Evolutionary conservation across 2,329 filamentous ascomycete species (phyloP), one percentile per base, ranked within the genome.

Genomic region (Xylariaceae sp.): DNA sequence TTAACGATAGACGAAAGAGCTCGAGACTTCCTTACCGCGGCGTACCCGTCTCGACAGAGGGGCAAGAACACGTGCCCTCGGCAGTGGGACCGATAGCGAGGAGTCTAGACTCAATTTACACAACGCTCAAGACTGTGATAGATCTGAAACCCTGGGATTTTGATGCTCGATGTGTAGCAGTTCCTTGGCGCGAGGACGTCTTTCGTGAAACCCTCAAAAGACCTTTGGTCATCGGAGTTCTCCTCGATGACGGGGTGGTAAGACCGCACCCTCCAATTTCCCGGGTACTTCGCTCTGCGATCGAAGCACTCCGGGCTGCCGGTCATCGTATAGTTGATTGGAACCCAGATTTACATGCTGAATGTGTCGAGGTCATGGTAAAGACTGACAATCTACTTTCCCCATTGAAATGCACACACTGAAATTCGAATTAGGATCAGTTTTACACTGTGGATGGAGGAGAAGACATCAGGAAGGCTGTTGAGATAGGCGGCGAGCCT

Each of bases 21-120:
- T 67, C 69, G 2, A 71, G 80, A 5, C 57, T 83, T 1, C 78
- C 81, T 0, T 84, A 83, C 40, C 57, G 70, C 11, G 79, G 78
- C 0, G 76, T 80, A 0, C 69, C 77, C 0, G 80, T 83, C 0
- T 82, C 79, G 0, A 82, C 76, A 0, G 79, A 83, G 33, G 79
- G 81, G 2, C 80, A 84, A 55, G 77, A 83, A 45, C 79, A 84
- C 59, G 75, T 84, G 0, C 80, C 80, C 2, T 84, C 80, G 0
- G 71, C 79, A 0, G 64, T 83, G n/a, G 80, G 81, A 0, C 81
- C 82, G 1, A 70, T 85, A 65, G 67, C 76, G 5, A 68, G 79
- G 5, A 70, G 68, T 47, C 57, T 82, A 4, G 58, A 66, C 3
- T 77, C 79, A 0, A 62, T 85, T 2, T 65, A 66, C 6, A 63